Conservation (phyloP, 345 rosid genomes). For the Odontarrhena argentea region DNA sequence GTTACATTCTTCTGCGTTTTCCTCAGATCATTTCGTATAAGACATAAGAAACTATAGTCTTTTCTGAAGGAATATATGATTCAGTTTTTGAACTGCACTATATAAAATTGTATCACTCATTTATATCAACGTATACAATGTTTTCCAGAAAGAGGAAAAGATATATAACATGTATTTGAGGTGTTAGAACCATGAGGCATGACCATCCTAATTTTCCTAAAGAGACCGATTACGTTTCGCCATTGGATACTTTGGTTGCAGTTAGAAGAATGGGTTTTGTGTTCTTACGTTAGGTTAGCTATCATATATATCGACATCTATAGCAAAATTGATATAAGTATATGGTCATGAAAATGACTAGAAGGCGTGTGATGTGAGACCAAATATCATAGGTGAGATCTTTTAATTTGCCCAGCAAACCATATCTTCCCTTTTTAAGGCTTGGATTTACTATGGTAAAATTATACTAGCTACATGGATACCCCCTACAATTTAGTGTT, state of each 20-base stretch:
- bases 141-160: neutral
- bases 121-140: neutral
- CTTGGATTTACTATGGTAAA: slow-evolving; percentile 13
- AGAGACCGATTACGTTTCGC: neutral
- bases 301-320: slow-evolving; percentile 16
- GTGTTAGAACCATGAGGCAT: neutral
- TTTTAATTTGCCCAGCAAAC: neutral
- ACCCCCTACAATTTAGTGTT: too few species aligned
- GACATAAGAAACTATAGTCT: too few species aligned
- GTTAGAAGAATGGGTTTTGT: neutral
- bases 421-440: slow-evolving; percentile 8
- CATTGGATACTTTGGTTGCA: slow-evolving; percentile 14
- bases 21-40: too few species aligned
- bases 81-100: neutral
- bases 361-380: slow-evolving; percentile 21
- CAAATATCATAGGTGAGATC: neutral
- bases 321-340: neutral
- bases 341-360: slow-evolving; percentile 12
- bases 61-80: neutral
- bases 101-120: neutral
- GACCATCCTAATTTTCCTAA: slow-evolving; percentile 1
- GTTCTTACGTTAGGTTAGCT: slow-evolving; percentile 13
- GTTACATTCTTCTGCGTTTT: too few species aligned
- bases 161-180: neutral
- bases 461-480: too few species aligned